Base-by-base conservation (phyloP, 106 monocot species). In the Platanthera guangdongensis region DNA sequence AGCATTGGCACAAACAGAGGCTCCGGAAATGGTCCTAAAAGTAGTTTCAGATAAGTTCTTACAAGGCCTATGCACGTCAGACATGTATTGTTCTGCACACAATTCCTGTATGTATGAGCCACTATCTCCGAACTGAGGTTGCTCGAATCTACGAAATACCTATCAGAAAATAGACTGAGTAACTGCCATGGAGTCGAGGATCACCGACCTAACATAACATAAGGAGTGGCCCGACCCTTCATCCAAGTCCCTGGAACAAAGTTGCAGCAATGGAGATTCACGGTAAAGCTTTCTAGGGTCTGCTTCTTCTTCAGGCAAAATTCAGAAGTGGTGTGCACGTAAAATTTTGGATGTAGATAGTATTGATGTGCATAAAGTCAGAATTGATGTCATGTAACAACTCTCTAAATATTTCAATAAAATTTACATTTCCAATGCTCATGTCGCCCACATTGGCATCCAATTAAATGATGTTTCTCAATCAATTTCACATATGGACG, bases 191-290 rank as follows among this genome's bases (percentile, higher is more conserved):
- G 96, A 96, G 81, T 96, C 96, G 0, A 78, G 60, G 8, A 90
- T 84, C 57, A 82, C 82, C 4, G 96, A 93, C 72, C 93, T 80
- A 52, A 97, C 97, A 74, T 97, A 97, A 62, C 97, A 97, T 84
- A 97, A 97, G 75, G 97, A 97, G 74, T 97, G 97, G 45, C 97
- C 97, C n/a, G 94, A 65, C 9, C 97, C 97, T 71, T 97, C 97
- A 74, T 97, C 97, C 15, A 97, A 83, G 52, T 25, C 25, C 25
- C 25, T 25, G 25, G 25, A 25, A 25, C 25, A 25, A 25, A 25
- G 25, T 25, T 25, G 25, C 25, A 25, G 25, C 25, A 25, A 25
- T 25, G 25, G 25, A 25, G 25, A 25, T 25, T 25, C 25, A 25
- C 25, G 25, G 25, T 25, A 25, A 25, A 25, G 25, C 25, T 25